These are phyloP conservation scores for Neofusicoccum kwambonambiense DNA, from an alignment of 2,329 filamentous ascomycete species.

Conservation along the genomic window DNA sequence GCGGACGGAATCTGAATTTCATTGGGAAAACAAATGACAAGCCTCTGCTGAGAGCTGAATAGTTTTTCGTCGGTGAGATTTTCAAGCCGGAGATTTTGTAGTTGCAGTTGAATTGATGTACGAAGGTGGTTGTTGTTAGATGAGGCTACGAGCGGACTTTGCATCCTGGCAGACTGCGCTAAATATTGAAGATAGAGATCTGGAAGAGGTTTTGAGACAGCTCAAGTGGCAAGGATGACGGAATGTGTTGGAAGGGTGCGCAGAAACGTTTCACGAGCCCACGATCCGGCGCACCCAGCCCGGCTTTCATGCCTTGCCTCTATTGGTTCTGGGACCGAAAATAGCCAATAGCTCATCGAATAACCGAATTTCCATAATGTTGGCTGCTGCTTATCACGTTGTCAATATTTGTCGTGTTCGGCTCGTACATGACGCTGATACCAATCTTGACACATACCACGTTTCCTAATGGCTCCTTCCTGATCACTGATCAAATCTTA, in stretches of 20 bases:
- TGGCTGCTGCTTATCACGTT: no score
- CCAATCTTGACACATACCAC: neutral
- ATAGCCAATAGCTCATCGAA: no score
- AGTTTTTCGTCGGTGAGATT: neutral
- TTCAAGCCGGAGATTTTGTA: neutral
- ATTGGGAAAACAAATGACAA: neutral
- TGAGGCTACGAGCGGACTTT: neutral
- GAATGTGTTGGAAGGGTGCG: neutral
- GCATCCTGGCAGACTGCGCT: neutral
- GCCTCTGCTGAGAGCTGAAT: neutral
- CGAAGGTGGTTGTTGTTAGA: neutral
- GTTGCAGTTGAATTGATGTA: neutral
- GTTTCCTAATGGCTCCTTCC: neutral
- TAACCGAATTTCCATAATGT: no score
- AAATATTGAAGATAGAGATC: no score
- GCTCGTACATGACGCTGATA: no score
- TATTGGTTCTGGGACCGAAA: no score
- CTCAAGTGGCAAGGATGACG: neutral
- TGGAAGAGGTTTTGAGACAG: neutral
- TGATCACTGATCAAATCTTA: conserved; percentile 10
- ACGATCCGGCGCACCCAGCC: no score
- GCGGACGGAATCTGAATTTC: neutral
- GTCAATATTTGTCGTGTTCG: no score
- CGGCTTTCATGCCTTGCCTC: no score
- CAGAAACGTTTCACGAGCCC: neutral